phyloP scores from a whole-genome alignment of 768 basidiomycete genomes.

The Boletales sp. region DNA sequence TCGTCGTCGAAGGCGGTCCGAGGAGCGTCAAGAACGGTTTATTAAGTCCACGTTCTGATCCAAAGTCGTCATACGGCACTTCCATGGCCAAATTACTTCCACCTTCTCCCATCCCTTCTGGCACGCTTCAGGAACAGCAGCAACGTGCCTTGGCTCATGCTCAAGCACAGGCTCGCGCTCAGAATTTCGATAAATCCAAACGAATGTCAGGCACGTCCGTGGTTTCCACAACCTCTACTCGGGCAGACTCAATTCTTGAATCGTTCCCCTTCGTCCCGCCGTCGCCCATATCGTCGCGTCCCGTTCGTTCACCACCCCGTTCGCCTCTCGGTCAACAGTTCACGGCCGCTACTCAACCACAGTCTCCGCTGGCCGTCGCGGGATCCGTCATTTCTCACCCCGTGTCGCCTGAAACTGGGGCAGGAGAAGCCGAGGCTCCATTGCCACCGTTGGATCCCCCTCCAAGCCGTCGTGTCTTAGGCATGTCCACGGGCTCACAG shows the following conservation, averaged over 20 bases:
- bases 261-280: slow-evolving; percentile 89
- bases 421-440: slow-evolving; percentile 34
- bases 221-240: slow-evolving; percentile 63
- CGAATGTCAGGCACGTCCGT: slow-evolving; percentile 65
- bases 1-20: slow-evolving; percentile 55
- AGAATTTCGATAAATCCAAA: slow-evolving; percentile 43
- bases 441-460: slow-evolving; percentile 39
- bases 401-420: slow-evolving; percentile 6
- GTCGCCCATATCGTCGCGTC: slow-evolving; percentile 82
- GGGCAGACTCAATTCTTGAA: slow-evolving; percentile 81
- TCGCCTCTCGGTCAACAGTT: slow-evolving; percentile 67
- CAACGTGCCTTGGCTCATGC: slow-evolving; percentile 57
- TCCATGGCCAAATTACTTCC: slow-evolving; percentile 62
- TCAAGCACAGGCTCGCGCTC: slow-evolving; percentile 56
- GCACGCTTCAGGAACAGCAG: slow-evolving; percentile 62
- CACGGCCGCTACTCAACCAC: slow-evolving; percentile 28
- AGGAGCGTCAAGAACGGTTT: slow-evolving; percentile 66
- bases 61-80: slow-evolving; percentile 51
- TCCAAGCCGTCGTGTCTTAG: slow-evolving; percentile 58
- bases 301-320: slow-evolving; percentile 68
- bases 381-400: neutral
- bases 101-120: slow-evolving; percentile 34
- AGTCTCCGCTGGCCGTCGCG: slow-evolving; percentile 1
- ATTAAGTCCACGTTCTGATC: slow-evolving; percentile 32
- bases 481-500: slow-evolving; percentile 74